Evolutionary conservation across 2,329 filamentous ascomycete genomes (phyloP).

Genomic region (Exserohilum rostratum): DNA sequence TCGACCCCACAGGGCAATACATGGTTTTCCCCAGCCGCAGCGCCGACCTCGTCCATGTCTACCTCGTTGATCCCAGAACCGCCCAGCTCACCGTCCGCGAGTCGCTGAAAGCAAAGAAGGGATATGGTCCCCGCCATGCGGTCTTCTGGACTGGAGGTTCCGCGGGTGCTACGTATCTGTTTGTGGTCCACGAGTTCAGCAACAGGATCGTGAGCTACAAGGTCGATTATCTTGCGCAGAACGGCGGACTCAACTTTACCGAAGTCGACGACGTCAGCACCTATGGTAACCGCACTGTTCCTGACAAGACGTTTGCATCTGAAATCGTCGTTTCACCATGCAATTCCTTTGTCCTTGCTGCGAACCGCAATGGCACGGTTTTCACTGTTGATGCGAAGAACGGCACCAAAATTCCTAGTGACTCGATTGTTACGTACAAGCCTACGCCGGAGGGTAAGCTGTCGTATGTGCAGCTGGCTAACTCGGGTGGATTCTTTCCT

Average conservation of each 20-base stretch:
- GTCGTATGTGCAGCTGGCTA: slow-evolving; percentile 61
- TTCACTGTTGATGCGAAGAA: slow-evolving; percentile 52
- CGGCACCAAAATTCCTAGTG: slow-evolving; percentile 49
- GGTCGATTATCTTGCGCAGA: slow-evolving; percentile 56
- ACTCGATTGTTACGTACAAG: slow-evolving; percentile 64
- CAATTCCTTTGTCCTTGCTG: slow-evolving; percentile 68
- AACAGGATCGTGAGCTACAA: slow-evolving; percentile 64
- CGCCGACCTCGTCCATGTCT: slow-evolving; percentile 67
- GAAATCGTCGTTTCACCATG: slow-evolving; percentile 64
- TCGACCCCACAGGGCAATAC: slow-evolving; percentile 70
- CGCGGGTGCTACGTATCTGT: slow-evolving; percentile 55
- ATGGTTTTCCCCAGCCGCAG: slow-evolving; percentile 71
- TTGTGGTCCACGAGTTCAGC: slow-evolving; percentile 66
- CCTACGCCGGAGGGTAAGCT: slow-evolving; percentile 59
- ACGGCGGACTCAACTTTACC: slow-evolving; percentile 54
- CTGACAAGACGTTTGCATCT: slow-evolving; percentile 51
- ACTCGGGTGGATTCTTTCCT: slow-evolving; percentile 69
- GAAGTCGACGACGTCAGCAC: slow-evolving; percentile 55
- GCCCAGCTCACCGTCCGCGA: slow-evolving; percentile 54
- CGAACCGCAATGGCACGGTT: slow-evolving; percentile 68
- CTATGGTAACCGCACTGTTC: slow-evolving; percentile 36
- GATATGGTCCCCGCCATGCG: slow-evolving; percentile 69
- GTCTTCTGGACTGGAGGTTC: slow-evolving; percentile 56
- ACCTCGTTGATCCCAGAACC: slow-evolving; percentile 54
- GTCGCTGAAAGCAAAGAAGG: slow-evolving; percentile 55